Percentiles rank a stretch among this genome's conserved stretches.
Conservation (phyloP, 176 grass and related monocot genomes). For the Aegilops longissima region DNA sequence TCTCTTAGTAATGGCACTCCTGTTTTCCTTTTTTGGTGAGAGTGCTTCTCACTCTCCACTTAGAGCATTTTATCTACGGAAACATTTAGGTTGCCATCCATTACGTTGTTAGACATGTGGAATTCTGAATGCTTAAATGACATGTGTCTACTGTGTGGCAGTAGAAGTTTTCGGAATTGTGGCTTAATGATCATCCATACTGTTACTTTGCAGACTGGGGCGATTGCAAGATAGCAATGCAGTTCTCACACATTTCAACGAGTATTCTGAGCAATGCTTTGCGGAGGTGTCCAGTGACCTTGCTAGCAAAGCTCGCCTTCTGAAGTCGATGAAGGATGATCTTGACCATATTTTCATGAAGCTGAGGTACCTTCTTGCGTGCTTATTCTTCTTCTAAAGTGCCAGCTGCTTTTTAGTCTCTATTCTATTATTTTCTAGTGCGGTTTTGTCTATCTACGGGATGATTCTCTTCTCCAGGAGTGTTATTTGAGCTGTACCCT, state of each 20-base stretch:
- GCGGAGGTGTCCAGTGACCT: constrained; percentile 77
- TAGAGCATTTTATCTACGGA: background rate
- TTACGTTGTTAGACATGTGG: background rate
- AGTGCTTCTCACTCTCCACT: background rate
- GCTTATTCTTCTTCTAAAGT: background rate
- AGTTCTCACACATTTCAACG: constrained; percentile 86
- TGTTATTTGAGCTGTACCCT: background rate
- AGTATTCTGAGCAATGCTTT: constrained; percentile 85
- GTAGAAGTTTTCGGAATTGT: background rate
- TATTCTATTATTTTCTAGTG: constrained; percentile 11
- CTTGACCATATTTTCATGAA: constrained; percentile 84
- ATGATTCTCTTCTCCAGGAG: background rate
- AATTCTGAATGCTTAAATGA: constrained; percentile 1
- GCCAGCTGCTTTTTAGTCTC: background rate
- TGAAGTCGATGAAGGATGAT: constrained; percentile 87
- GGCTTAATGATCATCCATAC: background rate
- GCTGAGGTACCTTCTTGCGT: constrained; percentile 41
- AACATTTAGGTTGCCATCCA: background rate
- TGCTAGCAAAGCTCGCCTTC: constrained; percentile 62
- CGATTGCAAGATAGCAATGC: constrained; percentile 88
- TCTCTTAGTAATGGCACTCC: background rate
- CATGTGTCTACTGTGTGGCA: background rate
- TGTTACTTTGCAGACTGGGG: constrained; percentile 53
- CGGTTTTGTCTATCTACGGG: background rate
- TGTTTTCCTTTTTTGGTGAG: background rate